Evolutionary conservation across 352 stramenopile genomes (phyloP).

Genomic region (Detonula confervacea): DNA sequence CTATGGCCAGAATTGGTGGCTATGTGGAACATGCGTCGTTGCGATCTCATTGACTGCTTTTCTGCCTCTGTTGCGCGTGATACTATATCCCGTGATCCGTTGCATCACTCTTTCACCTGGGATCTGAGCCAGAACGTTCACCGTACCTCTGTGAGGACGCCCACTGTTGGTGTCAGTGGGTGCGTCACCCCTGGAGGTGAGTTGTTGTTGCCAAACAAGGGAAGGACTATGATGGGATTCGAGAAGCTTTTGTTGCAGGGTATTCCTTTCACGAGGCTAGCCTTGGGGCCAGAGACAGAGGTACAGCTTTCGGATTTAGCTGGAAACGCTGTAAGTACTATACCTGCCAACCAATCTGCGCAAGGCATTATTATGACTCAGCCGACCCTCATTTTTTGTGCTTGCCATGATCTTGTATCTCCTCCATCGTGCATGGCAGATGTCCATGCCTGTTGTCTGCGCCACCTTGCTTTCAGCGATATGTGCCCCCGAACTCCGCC

Average conservation of each 20-base stretch:
- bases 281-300: conserved; percentile 77
- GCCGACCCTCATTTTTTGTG: conserved; percentile 12
- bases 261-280: conserved; percentile 80
- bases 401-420: too few relatives aligned
- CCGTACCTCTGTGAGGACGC: conserved; percentile 39
- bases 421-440: too few relatives aligned
- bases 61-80: conserved; percentile 41
- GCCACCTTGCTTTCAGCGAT: conserved; percentile 74
- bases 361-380: conserved; percentile 8
- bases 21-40: conserved; percentile 56
- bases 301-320: conserved; percentile 81
- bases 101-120: conserved; percentile 72
- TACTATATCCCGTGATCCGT: conserved; percentile 54
- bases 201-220: conserved; percentile 68
- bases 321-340: conserved; percentile 75
- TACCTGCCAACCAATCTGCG: neutral
- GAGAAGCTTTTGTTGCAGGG: conserved; percentile 81
- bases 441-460: conserved; percentile 80
- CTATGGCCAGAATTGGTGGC: conserved; percentile 58
- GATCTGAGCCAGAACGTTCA: conserved; percentile 68
- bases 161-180: conserved; percentile 64
- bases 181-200: conserved; percentile 76
- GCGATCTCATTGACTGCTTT: conserved; percentile 61
- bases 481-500: conserved; percentile 41
- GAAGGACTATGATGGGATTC: conserved; percentile 64